These are phyloP conservation scores for Lodderomyces beijingensis DNA, from an alignment of 1,139 yeast genomes.

Conservation along the genomic window DNA sequence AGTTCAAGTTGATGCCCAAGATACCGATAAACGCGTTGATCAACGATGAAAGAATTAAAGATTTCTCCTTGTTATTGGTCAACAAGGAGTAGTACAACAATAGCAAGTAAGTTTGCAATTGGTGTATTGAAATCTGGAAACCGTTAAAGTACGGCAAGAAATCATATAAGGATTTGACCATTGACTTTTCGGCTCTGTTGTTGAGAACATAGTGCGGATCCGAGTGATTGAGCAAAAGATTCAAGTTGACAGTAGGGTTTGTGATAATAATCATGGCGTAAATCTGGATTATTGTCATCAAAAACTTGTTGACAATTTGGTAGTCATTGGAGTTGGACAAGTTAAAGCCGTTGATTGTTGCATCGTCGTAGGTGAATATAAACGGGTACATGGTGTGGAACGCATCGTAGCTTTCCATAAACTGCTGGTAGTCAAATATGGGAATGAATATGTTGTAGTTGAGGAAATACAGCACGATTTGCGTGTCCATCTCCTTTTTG, in stretches of 20 bases:
- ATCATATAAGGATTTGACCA: conserved; percentile 39
- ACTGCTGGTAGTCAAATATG: conserved; percentile 54
- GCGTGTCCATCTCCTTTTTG: conserved; percentile 48
- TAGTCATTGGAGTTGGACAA: conserved; percentile 47
- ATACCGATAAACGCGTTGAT: conserved; percentile 46
- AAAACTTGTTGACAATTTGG: conserved; percentile 46
- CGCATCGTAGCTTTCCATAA: conserved; percentile 55
- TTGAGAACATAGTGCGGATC: conserved; percentile 30
- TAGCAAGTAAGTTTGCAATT: conserved; percentile 40
- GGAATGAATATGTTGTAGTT: conserved; percentile 58
- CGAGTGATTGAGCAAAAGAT: conserved; percentile 36
- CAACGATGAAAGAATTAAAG: conserved; percentile 38
- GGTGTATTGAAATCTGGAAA: conserved; percentile 39
- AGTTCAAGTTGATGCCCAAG: conserved; percentile 44
- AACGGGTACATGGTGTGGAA: conserved; percentile 56
- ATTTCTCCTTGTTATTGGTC: conserved; percentile 46
- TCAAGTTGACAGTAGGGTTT: conserved; percentile 43
- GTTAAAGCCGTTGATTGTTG: conserved; percentile 47
- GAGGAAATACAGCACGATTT: conserved; percentile 50
- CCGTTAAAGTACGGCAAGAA: conserved; percentile 45
- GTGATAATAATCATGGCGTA: conserved; percentile 47
- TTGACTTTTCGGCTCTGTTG: conserved; percentile 13
- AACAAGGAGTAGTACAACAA: conserved; percentile 41
- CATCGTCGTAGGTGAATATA: conserved; percentile 47
- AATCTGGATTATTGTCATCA: conserved; percentile 43